Conservation (phyloP, 2,329 filamentous ascomycete genomes). For the Cladosporium halotolerans region DNA sequence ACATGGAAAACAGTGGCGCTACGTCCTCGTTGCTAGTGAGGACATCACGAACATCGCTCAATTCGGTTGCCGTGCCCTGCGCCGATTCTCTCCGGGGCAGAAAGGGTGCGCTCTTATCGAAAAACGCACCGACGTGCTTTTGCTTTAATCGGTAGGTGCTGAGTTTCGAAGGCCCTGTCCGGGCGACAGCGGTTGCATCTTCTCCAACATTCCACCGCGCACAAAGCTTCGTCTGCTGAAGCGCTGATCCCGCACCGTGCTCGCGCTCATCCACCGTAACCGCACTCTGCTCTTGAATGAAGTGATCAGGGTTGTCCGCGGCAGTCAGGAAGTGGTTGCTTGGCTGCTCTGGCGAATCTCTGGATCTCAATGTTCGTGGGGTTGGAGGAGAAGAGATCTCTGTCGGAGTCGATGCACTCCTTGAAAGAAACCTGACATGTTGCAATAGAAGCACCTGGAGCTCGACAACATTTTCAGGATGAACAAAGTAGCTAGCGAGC, state of each 20-base stretch:
- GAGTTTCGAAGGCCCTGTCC: slow-evolving; percentile 16
- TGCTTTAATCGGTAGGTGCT: slow-evolving; percentile 33
- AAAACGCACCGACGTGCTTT: slow-evolving; percentile 37
- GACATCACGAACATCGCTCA: slow-evolving; percentile 34
- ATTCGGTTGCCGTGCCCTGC: slow-evolving; percentile 3
- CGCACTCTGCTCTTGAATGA: slow-evolving; percentile 40
- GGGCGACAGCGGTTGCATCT: slow-evolving; percentile 23
- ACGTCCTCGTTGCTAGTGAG: slow-evolving; percentile 39
- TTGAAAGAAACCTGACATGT: slow-evolving; percentile 36
- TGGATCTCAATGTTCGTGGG: neutral
- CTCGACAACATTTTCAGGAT: slow-evolving; percentile 49
- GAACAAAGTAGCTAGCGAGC: slow-evolving; percentile 49
- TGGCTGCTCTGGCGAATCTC: slow-evolving; percentile 18
- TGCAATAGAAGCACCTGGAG: slow-evolving; percentile 48
- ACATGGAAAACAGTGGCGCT: slow-evolving; percentile 41
- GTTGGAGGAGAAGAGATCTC: slow-evolving; percentile 8
- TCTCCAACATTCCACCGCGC: slow-evolving; percentile 24
- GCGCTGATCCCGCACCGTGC: slow-evolving; percentile 21
- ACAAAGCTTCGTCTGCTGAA: slow-evolving; percentile 25
- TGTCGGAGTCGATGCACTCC: slow-evolving; percentile 24
- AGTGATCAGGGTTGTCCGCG: slow-evolving; percentile 44
- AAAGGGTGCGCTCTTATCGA: slow-evolving; percentile 28
- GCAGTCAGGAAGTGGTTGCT: slow-evolving; percentile 38
- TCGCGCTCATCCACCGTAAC: slow-evolving; percentile 39
- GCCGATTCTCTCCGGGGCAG: slow-evolving; percentile 11